phyloP scores from a whole-genome alignment of 768 basidiomycete species.

The Boletus huronensis region DNA sequence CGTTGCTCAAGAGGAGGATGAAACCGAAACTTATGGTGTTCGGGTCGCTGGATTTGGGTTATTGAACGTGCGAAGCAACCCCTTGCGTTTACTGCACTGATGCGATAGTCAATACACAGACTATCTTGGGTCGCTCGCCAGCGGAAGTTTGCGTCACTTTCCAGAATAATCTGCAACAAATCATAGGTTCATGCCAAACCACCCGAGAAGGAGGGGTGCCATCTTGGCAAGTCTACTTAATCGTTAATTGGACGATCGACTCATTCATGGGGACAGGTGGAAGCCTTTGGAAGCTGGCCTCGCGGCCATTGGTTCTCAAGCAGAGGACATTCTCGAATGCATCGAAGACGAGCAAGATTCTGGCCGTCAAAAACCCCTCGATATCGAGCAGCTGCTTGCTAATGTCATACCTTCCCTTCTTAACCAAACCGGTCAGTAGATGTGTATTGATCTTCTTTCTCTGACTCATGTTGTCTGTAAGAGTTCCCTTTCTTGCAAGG shows the following conservation, averaged over 20 bases:
- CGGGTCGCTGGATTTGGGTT: constrained; percentile 85
- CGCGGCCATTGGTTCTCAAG: constrained; percentile 76
- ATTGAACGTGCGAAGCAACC: constrained; percentile 50
- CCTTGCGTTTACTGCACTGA: not conserved
- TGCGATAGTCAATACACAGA: constrained; percentile 33
- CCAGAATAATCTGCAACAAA: constrained; percentile 49
- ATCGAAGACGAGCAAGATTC: constrained; percentile 73
- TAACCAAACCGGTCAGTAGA: constrained; percentile 57
- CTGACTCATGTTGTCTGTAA: constrained; percentile 27
- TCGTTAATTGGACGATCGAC: not conserved
- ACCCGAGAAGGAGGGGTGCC: constrained; percentile 49
- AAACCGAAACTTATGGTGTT: constrained; percentile 75
- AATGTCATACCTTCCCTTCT: constrained; percentile 79
- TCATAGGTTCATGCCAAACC: constrained; percentile 56
- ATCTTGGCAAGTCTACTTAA: constrained; percentile 54
- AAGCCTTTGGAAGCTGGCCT: constrained; percentile 83
- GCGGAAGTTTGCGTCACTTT: constrained; percentile 50
- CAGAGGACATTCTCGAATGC: constrained; percentile 71
- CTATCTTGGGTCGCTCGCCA: constrained; percentile 54
- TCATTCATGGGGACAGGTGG: constrained; percentile 61
- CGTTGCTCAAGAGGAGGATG: constrained; percentile 93
- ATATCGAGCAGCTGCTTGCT: constrained; percentile 72
- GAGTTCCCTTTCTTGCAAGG: constrained; percentile 94
- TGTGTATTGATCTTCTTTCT: not conserved
- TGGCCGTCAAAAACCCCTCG: constrained; percentile 62